These are phyloP conservation scores for Lecanicillium sp. DNA, from an alignment of 2,329 filamentous ascomycete species.

Conservation along the genomic window DNA sequence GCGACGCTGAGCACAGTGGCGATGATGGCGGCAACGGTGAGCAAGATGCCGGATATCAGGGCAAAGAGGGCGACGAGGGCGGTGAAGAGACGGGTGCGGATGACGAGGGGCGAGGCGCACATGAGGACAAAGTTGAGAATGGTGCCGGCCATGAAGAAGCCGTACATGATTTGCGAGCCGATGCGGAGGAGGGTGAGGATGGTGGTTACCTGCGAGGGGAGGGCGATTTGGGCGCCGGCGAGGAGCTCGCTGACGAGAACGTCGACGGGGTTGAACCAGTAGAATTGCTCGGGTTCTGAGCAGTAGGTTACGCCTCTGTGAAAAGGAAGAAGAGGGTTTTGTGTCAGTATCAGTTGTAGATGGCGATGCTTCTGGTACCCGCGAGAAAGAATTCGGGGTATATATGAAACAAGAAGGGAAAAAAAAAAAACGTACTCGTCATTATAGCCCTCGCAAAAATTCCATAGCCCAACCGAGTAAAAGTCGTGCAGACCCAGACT, in stretches of 20 bases:
- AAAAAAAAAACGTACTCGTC: constrained; percentile 38
- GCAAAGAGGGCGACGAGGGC: constrained; percentile 61
- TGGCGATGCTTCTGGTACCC: too few relatives aligned
- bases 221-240: constrained; percentile 70
- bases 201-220: constrained; percentile 64
- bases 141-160: constrained; percentile 67
- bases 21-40: constrained; percentile 62
- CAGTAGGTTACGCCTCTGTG: constrained; percentile 65
- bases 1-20: constrained; percentile 79
- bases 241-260: constrained; percentile 76
- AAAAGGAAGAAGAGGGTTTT: background rate
- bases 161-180: constrained; percentile 82
- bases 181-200: constrained; percentile 67
- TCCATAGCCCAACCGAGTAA: constrained; percentile 88
- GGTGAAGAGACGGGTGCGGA: constrained; percentile 52
- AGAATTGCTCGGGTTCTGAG: constrained; percentile 60
- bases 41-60: constrained; percentile 57
- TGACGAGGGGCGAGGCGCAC: constrained; percentile 50
- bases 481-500: constrained; percentile 87
- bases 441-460: constrained; percentile 80
- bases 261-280: constrained; percentile 86
- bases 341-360: background rate
- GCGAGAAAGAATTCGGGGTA: too few relatives aligned
- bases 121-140: constrained; percentile 66
- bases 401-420: constrained; percentile 20